phyloP scores from a whole-genome alignment of 2,329 filamentous ascomycete species.

The Podosphaera leucotricha region DNA sequence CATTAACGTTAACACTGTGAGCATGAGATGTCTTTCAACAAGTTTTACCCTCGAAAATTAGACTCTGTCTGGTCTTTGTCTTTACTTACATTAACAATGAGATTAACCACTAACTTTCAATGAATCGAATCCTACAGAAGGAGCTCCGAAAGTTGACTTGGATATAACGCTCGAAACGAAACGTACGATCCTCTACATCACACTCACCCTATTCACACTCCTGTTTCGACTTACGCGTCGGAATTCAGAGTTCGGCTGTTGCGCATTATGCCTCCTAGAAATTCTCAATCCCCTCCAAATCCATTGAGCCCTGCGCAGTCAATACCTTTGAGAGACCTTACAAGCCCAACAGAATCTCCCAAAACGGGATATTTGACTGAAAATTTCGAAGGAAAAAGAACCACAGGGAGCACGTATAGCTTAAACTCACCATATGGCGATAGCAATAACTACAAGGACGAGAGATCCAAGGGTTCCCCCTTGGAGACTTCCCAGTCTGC shows the following conservation, averaged over 20 bases:
- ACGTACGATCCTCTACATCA: not conserved
- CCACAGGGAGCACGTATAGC: conserved; percentile 14
- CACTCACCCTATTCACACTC: not conserved
- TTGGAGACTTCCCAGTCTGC: conserved; percentile 6
- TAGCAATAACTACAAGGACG: conserved; percentile 12
- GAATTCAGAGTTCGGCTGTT: conserved; percentile 6
- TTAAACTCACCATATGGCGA: conserved; percentile 11
- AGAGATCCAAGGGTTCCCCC: conserved; percentile 13
- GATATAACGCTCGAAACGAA: not conserved
- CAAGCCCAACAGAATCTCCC: conserved; percentile 8
- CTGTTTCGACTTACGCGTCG: not conserved
- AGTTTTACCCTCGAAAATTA: too few relatives aligned
- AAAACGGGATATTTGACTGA: conserved; percentile 11
- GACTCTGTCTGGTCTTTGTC: too few relatives aligned
- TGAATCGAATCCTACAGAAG: too few relatives aligned
- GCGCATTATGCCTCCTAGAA: conserved; percentile 23
- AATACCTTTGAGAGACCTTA: conserved; percentile 47
- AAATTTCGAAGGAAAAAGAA: conserved; percentile 9
- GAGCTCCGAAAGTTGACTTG: too few relatives aligned
- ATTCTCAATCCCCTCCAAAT: conserved; percentile 19
- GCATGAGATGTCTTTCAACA: too few relatives aligned
- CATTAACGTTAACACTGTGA: too few relatives aligned
- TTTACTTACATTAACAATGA: too few relatives aligned
- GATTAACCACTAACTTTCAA: too few relatives aligned
- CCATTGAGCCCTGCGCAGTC: conserved; percentile 28